Base-by-base conservation (phyloP, 2,329 filamentous ascomycete species). In the Ascochyta clinopodiicola region DNA sequence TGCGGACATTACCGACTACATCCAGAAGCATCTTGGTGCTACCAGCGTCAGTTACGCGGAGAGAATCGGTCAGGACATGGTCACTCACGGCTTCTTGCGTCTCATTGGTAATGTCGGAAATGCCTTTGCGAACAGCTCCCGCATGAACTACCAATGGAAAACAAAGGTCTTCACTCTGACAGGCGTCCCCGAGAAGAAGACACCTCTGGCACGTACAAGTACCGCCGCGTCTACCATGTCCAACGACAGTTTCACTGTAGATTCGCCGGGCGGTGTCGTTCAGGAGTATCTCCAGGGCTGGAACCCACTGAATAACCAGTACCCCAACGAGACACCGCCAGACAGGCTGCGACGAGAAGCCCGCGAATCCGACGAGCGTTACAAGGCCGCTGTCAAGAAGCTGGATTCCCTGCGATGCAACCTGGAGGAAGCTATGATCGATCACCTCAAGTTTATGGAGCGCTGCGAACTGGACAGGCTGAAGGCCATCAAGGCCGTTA, bases 111-210 rank as follows among this genome's bases (percentile, higher is more conserved):
- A 95, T 68, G 93, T 99, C 49, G 95, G 95, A 57, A 98, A 86
- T 78, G 91, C 89, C 1, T 99, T 99, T 73, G 93, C 94, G 67
- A 99, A 99, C 79, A 98, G 93, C 81, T 96, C 93, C 62, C 92
- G 90, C 77, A 90, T 98, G 87, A 94, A 91, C 74, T 99, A 99
- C 75, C 95, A 99, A 76, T 99, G 95, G 95, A 89, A 92, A 50
- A 86, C 93, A 7, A 96, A 92, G 79, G 89, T 91, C 5, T 99
- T 98, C 79, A 88, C 96, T 71, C 75, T 95, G 52, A 88, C 92
- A 24, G 94, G 93, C 21, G 82, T 96, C 48, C 92, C 91, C 0
- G 94, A 97, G 75, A 96, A 92, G 83, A 96, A 93, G 81, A 82
- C 84, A 56, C 75, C 86, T 1, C 73, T 94, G 44, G 83, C 85